Base-by-base conservation (phyloP, 2,329 filamentous ascomycete genomes). In the Lachnellula occidentalis region DNA sequence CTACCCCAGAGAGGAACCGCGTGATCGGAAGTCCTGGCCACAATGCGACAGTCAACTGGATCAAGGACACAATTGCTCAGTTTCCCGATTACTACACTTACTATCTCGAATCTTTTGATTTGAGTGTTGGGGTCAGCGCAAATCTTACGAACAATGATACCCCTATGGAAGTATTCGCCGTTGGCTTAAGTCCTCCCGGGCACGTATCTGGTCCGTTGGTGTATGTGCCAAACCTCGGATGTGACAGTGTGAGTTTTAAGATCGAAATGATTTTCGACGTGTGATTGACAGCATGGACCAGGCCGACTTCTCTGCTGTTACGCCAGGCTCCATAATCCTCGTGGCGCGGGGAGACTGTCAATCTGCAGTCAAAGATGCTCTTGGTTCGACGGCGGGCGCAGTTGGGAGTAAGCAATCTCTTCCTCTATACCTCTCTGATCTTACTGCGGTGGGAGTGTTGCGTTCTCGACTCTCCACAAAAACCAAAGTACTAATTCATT, bases 351-450 rank as follows among this genome's bases (percentile, higher is more conserved):
- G 88, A 51, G 76, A 71, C 1, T 92, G 88, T 67, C 62, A 81
- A 11, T 92, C 91, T 61, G 86, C 82, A 15, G 70, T 76, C 55
- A 92, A 92, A 74, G 84, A 85, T 1, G 77, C 77, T 54, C 73
- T 81, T 8, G 87, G 88, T 3, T 85, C 83, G 36, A 74, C 73
- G 42, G 86, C 86, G 1, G 86, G 87, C 15, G 89, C 88, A 5
- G 69, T 80, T 2, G 88, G 82, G 1, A 86, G 27, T 31, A 31
- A 31, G 27, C 8, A 31, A 11, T 3, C 27, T 11, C 27, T 3
- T 31, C 27, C 8, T 31, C 11, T 2, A 31, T 31, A 31, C 27
- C 7, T 9, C 27, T 27, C 27, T 27, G 7, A 27, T 27, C 27
- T 9, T 27, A 9, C 27, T 27, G 7, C 27, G 27, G 2, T 9